These are phyloP conservation scores for Trichoderma asperellum DNA, from an alignment of 2,329 filamentous ascomycete genomes.

Conservation along the genomic window DNA sequence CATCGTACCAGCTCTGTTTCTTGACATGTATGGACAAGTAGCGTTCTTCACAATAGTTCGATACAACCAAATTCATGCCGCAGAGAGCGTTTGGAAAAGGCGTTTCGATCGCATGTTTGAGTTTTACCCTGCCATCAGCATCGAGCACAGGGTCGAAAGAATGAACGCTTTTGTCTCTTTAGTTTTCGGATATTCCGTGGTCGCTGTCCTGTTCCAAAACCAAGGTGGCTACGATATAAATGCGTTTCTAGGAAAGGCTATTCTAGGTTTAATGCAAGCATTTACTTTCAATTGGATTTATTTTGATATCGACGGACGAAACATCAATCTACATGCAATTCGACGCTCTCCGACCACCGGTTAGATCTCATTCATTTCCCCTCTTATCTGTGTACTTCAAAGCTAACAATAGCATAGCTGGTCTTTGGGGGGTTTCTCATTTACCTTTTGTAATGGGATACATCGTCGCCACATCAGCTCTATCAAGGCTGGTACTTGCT, in stretches of 20 bases:
- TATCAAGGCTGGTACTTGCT: conserved; percentile 62
- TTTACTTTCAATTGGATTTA: conserved; percentile 67
- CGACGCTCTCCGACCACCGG: conserved; percentile 52
- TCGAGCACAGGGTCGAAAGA: conserved; percentile 67
- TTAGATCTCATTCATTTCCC: conserved; percentile 34
- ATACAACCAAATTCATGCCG: conserved; percentile 34
- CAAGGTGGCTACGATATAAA: conserved; percentile 50
- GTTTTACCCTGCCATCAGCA: conserved; percentile 65
- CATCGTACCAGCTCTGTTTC: conserved; percentile 58
- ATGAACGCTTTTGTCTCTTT: conserved; percentile 67
- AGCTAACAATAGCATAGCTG: conserved; percentile 41
- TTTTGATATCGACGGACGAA: conserved; percentile 63
- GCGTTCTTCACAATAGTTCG: conserved; percentile 48
- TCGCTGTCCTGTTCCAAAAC: conserved; percentile 64
- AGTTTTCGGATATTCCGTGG: conserved; percentile 67
- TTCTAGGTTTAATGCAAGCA: conserved; percentile 60
- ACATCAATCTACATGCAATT: conserved; percentile 64
- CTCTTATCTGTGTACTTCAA: background rate
- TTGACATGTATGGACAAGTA: conserved; percentile 57
- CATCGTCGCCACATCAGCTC: conserved; percentile 60
- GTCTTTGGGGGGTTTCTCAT: conserved; percentile 60
- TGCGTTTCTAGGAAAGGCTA: conserved; percentile 65
- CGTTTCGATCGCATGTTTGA: conserved; percentile 51
- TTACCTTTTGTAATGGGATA: conserved; percentile 67
- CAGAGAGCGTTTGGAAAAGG: conserved; percentile 33